Percentiles rank a stretch among this genome's conserved stretches.
phyloP scores from a whole-genome alignment of 768 basidiomycete genomes.

The Chiua virens region DNA sequence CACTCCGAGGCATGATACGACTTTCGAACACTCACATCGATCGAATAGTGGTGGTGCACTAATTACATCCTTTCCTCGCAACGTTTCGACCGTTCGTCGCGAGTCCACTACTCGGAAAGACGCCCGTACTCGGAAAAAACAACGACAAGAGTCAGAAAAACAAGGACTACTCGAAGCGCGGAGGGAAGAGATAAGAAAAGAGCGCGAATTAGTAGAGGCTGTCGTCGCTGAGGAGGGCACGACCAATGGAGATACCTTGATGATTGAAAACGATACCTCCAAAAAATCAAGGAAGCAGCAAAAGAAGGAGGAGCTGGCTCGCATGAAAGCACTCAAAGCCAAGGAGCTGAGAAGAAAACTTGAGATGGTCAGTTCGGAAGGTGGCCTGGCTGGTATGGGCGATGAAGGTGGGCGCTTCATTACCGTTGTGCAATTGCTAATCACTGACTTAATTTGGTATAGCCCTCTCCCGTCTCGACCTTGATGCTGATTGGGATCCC shows the following conservation, averaged over 20 bases:
- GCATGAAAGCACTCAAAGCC: slow-evolving; percentile 82
- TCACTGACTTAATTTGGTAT: background rate
- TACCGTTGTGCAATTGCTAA: background rate
- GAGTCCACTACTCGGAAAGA: slow-evolving; percentile 79
- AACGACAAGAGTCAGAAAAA: slow-evolving; percentile 64
- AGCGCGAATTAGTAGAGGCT: slow-evolving; percentile 60
- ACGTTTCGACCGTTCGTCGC: slow-evolving; percentile 64
- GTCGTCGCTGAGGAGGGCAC: slow-evolving; percentile 70
- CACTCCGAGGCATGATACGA: too few relatives aligned
- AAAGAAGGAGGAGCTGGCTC: slow-evolving; percentile 71
- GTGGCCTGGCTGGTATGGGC: slow-evolving; percentile 46
- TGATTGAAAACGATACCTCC: slow-evolving; percentile 60
- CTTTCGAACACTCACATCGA: background rate
- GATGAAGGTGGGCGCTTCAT: slow-evolving; percentile 24
- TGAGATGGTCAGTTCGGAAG: slow-evolving; percentile 69
- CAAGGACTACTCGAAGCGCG: slow-evolving; percentile 79
- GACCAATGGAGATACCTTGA: slow-evolving; percentile 44
- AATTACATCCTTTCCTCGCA: slow-evolving; percentile 77
- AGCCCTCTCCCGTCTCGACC: slow-evolving; percentile 71
- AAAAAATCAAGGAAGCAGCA: slow-evolving; percentile 22
- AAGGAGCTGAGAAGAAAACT: slow-evolving; percentile 77
- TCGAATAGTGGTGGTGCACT: slow-evolving; percentile 57
- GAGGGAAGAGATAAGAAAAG: slow-evolving; percentile 72
- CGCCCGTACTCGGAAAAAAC: slow-evolving; percentile 74
- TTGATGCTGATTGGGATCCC: slow-evolving; percentile 94